Evolutionary conservation across 192 early-diverging fungal genomes (phyloP).

Genomic region (Phlyctochytrium planicorne): DNA sequence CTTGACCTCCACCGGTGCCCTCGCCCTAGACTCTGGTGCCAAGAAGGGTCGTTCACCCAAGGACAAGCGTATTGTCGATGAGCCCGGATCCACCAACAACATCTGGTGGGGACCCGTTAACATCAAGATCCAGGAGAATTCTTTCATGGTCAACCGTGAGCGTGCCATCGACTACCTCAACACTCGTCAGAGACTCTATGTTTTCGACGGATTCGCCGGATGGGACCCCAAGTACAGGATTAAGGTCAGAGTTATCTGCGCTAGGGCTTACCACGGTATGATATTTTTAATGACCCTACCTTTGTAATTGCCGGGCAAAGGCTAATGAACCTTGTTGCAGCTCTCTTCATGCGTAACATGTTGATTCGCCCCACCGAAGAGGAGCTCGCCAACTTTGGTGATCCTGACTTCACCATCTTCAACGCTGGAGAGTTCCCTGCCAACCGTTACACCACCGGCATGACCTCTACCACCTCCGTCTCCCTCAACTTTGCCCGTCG

Average conservation of each 20-base stretch:
- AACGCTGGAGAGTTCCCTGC: conserved; percentile 85
- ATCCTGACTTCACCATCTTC: conserved; percentile 90
- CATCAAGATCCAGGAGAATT: conserved; percentile 44
- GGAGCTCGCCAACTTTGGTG: conserved; percentile 82
- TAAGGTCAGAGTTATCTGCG: conserved; percentile 86
- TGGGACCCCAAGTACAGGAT: conserved; percentile 90
- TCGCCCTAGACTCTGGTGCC: conserved; percentile 77
- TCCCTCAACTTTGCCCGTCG: conserved; percentile 79
- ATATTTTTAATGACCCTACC: conserved; percentile 6
- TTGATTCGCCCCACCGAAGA: conserved; percentile 84
- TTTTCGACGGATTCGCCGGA: conserved; percentile 90
- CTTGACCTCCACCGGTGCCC: conserved; percentile 82
- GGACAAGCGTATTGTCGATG: conserved; percentile 92
- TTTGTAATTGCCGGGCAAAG: not conserved
- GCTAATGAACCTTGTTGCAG: conserved; percentile 11
- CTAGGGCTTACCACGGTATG: conserved; percentile 90
- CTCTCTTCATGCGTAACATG: conserved; percentile 97
- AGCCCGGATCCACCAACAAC: conserved; percentile 24
- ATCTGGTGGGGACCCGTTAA: conserved; percentile 92
- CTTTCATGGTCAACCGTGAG: conserved; percentile 77
- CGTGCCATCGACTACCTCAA: conserved; percentile 87
- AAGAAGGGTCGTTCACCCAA: conserved; percentile 82
- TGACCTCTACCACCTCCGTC: conserved; percentile 84
- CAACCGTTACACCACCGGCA: conserved; percentile 75
- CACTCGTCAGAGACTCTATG: conserved; percentile 55